Evolutionary conservation across 2,329 filamentous ascomycete species (phyloP).

Genomic region (Gliomastix tumulicola): DNA sequence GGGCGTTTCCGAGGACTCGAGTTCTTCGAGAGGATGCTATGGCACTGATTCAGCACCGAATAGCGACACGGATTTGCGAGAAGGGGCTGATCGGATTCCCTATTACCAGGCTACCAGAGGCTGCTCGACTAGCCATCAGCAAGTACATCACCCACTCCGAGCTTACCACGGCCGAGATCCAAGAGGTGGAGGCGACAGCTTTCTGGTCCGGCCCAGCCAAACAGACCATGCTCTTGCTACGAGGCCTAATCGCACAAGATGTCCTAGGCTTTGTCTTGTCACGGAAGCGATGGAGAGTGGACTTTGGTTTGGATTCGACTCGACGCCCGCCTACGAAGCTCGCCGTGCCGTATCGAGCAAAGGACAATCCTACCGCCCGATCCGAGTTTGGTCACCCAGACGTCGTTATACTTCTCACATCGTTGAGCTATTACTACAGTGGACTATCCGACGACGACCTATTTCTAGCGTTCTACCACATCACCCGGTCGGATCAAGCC

Average conservation of each 20-base stretch:
- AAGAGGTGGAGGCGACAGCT: neutral
- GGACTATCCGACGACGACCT: slow-evolving; percentile 45
- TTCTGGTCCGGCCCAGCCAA: slow-evolving; percentile 1
- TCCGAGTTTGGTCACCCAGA: slow-evolving; percentile 65
- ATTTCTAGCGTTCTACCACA: slow-evolving; percentile 35
- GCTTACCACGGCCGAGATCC: neutral
- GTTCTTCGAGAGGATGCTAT: slow-evolving; percentile 44
- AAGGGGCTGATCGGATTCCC: slow-evolving; percentile 9
- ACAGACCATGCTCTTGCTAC: slow-evolving; percentile 37
- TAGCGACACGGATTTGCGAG: slow-evolving; percentile 25
- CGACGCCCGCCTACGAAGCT: slow-evolving; percentile 39
- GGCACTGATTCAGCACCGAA: slow-evolving; percentile 19
- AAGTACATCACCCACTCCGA: neutral
- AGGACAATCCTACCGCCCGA: slow-evolving; percentile 54
- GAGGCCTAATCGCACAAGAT: slow-evolving; percentile 53
- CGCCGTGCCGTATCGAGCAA: slow-evolving; percentile 61
- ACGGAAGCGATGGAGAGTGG: slow-evolving; percentile 59
- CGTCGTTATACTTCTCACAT: slow-evolving; percentile 58
- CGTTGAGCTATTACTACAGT: slow-evolving; percentile 59
- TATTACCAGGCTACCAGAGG: neutral
- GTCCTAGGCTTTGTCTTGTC: slow-evolving; percentile 51
- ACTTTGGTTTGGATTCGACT: slow-evolving; percentile 49
- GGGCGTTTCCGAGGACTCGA: slow-evolving; percentile 47
- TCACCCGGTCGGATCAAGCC: slow-evolving; percentile 50
- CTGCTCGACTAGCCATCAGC: neutral